phyloP scores from a whole-genome alignment of 371 early-diverging fungal genomes.

The Mortierella sp. region DNA sequence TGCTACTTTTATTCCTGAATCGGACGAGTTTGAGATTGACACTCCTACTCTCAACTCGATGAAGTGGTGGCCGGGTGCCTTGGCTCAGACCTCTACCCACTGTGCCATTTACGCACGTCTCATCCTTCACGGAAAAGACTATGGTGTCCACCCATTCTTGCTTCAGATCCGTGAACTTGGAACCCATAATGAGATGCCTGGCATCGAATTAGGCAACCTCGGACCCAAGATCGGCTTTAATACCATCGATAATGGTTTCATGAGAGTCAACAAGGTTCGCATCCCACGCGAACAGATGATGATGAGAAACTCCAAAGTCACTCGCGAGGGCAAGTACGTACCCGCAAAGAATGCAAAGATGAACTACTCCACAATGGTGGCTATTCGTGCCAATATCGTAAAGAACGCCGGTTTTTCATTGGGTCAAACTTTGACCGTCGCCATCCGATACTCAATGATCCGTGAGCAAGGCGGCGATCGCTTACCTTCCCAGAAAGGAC shows the following conservation, averaged over 20 bases:
- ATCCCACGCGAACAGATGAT: constrained; percentile 84
- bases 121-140: constrained; percentile 79
- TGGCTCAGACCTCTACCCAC: constrained; percentile 76
- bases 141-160: constrained; percentile 87
- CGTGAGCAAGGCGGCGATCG: constrained; percentile 68
- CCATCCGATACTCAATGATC: constrained; percentile 66
- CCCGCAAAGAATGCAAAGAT: constrained; percentile 82
- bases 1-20: constrained; percentile 85
- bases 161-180: constrained; percentile 85
- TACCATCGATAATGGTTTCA: constrained; percentile 87
- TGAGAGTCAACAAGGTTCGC: constrained; percentile 79
- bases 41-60: constrained; percentile 82
- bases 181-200: constrained; percentile 80
- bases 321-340: constrained; percentile 72
- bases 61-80: constrained; percentile 95
- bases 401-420: constrained; percentile 62
- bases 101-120: constrained; percentile 89
- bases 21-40: constrained; percentile 89
- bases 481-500: constrained; percentile 57
- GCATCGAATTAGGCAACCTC: constrained; percentile 89
- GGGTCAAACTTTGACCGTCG: constrained; percentile 68
- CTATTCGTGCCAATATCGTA: constrained; percentile 80
- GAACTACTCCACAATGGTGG: constrained; percentile 85
- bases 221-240: constrained; percentile 86
- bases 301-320: constrained; percentile 81